Evolutionary conservation across 306 rosid genomes (phyloP), one percentile per base, ranked within the genome.

Genomic region (Urtica urens): DNA sequence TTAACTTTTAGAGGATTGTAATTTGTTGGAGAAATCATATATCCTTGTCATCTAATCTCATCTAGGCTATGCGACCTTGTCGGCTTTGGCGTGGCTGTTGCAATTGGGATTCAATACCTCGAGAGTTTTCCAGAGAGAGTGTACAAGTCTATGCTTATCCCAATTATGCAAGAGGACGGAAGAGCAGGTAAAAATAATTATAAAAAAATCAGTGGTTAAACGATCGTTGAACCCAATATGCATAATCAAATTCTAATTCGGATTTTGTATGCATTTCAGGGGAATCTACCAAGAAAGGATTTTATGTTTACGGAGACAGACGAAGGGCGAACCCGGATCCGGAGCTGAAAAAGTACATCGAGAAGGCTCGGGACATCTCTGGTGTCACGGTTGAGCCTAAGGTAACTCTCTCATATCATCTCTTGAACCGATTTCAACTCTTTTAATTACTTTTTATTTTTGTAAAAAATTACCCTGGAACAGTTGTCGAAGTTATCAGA

Each of bases 21-120:
- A 66, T 33, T 9, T 51, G 15, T 21, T 46, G 59, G 31, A 46
- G 30, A 53, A 28, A 47, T 14, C 20, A 34, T 21, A 30, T 24
- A 40, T 20, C 51, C 16, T 17, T 52, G 28, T 47, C 16, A 10
- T 13, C 29, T 37, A 7, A 29, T 29, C 12, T 41, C 13, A 22
- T 79, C 75, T 77, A 90, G 99, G 67, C 75, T 90, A 81, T 68
- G 25, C 55, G 99, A 90, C 56, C 76, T 90, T 15, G 94, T 90
- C 66, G 95, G 99, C 51, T 90, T 90, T 65, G 99, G 87, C 0
- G 93, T 85, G 74, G 92, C 87, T 4, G 33, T 71, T 55, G 95
- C 94, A 18, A 75, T 87, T 37, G 93, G 85, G 58, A 11, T 26
- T 10, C 92, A 79, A 60, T 85, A 68, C 61, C 15, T 77, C 33